These are phyloP conservation scores for Selenicereus undatus DNA, from an alignment of 148 eudicot species.

Conservation along the genomic window DNA sequence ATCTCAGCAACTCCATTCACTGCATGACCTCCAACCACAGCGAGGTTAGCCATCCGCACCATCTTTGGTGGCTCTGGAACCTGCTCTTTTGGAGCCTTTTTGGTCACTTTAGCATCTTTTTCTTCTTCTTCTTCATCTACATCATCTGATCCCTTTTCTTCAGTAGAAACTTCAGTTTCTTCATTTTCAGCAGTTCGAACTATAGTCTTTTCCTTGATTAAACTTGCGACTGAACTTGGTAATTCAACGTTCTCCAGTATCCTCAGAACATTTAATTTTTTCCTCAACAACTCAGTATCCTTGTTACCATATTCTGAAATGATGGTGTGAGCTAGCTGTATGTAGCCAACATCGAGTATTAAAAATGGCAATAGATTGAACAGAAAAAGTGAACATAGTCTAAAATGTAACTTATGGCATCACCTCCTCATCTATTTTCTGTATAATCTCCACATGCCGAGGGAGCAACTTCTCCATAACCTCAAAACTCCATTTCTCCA, in stretches of 20 bases:
- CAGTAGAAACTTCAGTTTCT: slow-evolving; percentile 31
- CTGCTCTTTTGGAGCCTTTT: slow-evolving; percentile 36
- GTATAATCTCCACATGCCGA: slow-evolving; percentile 77
- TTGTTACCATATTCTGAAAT: slow-evolving; percentile 58
- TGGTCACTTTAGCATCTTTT: slow-evolving; percentile 19
- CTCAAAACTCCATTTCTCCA: slow-evolving; percentile 86
- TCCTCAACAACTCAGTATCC: slow-evolving; percentile 51
- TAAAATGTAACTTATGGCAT: not conserved
- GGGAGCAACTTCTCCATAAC: slow-evolving; percentile 74
- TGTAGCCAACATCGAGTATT: not conserved
- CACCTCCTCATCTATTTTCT: slow-evolving; percentile 73
- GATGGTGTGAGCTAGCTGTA: slow-evolving; percentile 52
- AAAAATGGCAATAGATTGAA: not conserved
- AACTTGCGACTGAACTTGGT: slow-evolving; percentile 46
- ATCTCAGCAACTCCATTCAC: slow-evolving; percentile 88
- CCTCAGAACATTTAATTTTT: slow-evolving; percentile 63
- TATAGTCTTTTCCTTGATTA: slow-evolving; percentile 36
- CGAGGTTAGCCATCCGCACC: slow-evolving; percentile 85
- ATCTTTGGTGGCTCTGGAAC: slow-evolving; percentile 50
- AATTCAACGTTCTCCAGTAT: slow-evolving; percentile 70
- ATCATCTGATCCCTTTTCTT: slow-evolving; percentile 16
- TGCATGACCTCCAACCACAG: slow-evolving; percentile 78
- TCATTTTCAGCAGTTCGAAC: slow-evolving; percentile 18
- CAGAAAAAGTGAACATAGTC: not conserved
- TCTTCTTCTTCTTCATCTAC: slow-evolving; percentile 23